Conservation (phyloP, 768 basidiomycete genomes). For the Panus rudis region DNA sequence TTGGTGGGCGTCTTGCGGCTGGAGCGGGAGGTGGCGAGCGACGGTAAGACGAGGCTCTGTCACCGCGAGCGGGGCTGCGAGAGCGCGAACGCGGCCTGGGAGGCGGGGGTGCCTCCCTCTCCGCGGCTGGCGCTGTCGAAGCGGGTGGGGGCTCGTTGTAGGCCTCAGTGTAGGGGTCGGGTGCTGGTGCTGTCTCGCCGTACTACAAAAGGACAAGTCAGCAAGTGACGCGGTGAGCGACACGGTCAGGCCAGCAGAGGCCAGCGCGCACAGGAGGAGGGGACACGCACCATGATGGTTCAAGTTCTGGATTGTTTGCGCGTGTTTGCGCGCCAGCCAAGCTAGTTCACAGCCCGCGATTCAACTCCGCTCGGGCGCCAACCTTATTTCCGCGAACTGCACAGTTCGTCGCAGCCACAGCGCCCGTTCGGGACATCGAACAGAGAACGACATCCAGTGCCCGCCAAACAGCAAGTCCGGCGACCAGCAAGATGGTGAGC, state of each 20-base stretch:
- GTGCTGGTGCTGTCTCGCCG: constrained; percentile 52
- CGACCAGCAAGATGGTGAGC: constrained; percentile 73
- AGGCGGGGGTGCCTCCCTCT: constrained; percentile 47
- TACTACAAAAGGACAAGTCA: constrained; percentile 38
- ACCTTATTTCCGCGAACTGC: constrained; percentile 39
- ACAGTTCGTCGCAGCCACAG: constrained; percentile 66
- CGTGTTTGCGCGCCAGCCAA: constrained; percentile 17
- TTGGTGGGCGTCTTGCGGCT: constrained; percentile 54
- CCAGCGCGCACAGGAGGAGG: constrained; percentile 9
- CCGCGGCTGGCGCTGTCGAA: constrained; percentile 31
- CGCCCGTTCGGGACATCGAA: constrained; percentile 2
- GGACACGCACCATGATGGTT: constrained; percentile 61
- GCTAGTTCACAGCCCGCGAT: constrained; percentile 13
- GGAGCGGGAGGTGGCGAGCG: constrained; percentile 43
- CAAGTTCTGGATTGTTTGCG: constrained; percentile 22
- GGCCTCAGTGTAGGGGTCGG: constrained; percentile 79
- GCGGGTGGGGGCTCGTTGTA: constrained; percentile 58
- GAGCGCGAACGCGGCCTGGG: constrained; percentile 68
- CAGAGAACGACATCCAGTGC: too few species aligned
- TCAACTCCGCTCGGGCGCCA: constrained; percentile 13
- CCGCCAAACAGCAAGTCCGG: constrained; percentile 42
- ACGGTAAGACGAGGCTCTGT: constrained; percentile 43
- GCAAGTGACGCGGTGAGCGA: constrained; percentile 3
- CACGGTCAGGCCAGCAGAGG: constrained; percentile 1
- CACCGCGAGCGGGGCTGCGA: constrained; percentile 41